Base-by-base conservation (phyloP, 108 stramenopile genomes). In the Nitzschia sp. region DNA sequence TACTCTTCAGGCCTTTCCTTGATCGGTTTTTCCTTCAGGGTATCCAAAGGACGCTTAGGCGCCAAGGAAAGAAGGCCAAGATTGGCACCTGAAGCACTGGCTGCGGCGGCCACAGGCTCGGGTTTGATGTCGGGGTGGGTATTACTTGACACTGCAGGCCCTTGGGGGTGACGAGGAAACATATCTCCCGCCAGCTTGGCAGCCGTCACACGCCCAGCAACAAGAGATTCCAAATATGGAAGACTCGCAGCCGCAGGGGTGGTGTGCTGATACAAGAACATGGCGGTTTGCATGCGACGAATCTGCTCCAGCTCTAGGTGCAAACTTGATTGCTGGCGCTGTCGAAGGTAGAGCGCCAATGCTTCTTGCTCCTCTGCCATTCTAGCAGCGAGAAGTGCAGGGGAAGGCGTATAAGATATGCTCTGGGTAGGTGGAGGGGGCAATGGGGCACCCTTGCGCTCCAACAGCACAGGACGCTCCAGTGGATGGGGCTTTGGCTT, bases 41-140 rank as follows among this genome's bases (percentile, higher is more conserved):
- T 42, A 32, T 59, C 61, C 21, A 42, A 62, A 15, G 36, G 21
- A 21, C 61, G 61, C 38, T 62, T 62, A 18, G 61, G 23, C 23
- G 61, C 25, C 5, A 42, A 42, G 4, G 59, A 27, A 1, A 62
- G n/a, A 24, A 38, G 23, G 9, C 21, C n/a, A 1, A 42, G 38
- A 46, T 24, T 62, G 36, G 61, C 18, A 42, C 38, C 61, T 32
- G 42, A 25, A 18, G 61, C 1, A 15, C 32, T 33, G 11, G 58
- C 58, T 33, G 28, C 1, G n/a, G 61, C 9, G 46, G 61, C 42
- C 18, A 1, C 1, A 1, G 18, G 17, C 17, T 59, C 26, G 28
- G 32, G 13, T 15, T 27, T 26, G 25, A 23, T 26, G 15, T 1
- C 1, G 4, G 15, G 15, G n/a, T 54, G 15, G 54, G 25, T 25